Conservation (phyloP, 495 filamentous ascomycete species). For the Hyaloscypha variabilis region DNA sequence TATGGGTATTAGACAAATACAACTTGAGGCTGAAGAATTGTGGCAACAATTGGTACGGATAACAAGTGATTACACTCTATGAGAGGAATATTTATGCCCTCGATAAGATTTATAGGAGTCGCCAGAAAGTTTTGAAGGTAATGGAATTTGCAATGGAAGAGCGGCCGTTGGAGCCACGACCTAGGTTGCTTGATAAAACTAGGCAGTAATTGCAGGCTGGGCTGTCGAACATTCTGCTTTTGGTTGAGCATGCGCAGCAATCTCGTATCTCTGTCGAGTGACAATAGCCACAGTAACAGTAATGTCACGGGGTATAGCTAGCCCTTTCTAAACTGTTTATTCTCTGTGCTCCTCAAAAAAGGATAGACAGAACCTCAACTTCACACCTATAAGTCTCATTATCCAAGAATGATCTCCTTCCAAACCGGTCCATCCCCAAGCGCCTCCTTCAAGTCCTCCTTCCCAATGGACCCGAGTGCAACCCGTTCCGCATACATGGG, state of each 20-base stretch:
- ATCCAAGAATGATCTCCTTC: slow-evolving; percentile 5
- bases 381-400: neutral
- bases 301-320: too few species aligned
- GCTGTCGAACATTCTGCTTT: neutral
- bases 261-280: too few species aligned
- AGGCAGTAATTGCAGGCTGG: neutral
- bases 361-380: too few species aligned
- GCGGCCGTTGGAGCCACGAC: neutral
- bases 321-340: too few species aligned
- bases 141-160: slow-evolving; percentile 1
- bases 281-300: too few species aligned
- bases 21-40: too few species aligned
- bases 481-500: slow-evolving; percentile 1
- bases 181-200: too few species aligned
- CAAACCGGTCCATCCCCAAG: neutral
- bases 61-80: too few species aligned
- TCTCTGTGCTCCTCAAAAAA: too few species aligned
- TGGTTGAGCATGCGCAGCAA: neutral
- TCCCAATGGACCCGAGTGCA: neutral
- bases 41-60: too few species aligned
- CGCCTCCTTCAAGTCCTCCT: neutral
- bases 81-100: slow-evolving; percentile 4
- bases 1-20: too few species aligned
- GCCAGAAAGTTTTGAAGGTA: slow-evolving; percentile 1
- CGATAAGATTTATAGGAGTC: neutral